Percentiles rank a stretch among this genome's conserved stretches.
phyloP scores from a whole-genome alignment of 352 stramenopile genomes.

The Phytophthora hybrid region DNA sequence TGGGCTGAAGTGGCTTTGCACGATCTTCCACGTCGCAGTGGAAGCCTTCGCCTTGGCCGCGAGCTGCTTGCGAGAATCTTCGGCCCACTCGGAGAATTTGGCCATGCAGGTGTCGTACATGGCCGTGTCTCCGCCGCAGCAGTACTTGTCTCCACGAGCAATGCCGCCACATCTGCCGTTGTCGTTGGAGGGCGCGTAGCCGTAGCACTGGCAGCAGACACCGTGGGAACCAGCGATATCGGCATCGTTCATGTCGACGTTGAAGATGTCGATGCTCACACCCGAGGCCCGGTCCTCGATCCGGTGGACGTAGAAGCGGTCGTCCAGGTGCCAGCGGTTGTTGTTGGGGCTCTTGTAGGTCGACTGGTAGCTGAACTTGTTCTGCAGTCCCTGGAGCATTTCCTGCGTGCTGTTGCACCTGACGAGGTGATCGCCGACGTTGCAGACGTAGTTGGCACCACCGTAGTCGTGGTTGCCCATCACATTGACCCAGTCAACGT shows the following conservation, averaged over 20 bases:
- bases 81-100: conserved; percentile 20
- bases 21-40: conserved; percentile 15
- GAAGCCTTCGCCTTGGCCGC: conserved; percentile 3
- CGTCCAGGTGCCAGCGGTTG: not conserved
- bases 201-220: conserved; percentile 44
- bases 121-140: conserved; percentile 14
- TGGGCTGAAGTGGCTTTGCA: conserved; percentile 3
- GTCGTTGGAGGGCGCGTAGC: conserved; percentile 9
- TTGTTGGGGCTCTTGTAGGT: conserved; percentile 19
- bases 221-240: conserved; percentile 52
- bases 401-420: conserved; percentile 18
- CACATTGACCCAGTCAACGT: conserved; percentile 12
- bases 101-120: conserved; percentile 15
- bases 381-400: conserved; percentile 19
- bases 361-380: conserved; percentile 21
- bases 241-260: conserved; percentile 67
- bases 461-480: conserved; percentile 10
- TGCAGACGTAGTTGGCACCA: conserved; percentile 22
- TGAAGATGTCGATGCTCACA: conserved; percentile 66
- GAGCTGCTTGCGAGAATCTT: conserved; percentile 12
- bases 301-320: conserved; percentile 19
- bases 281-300: conserved; percentile 35
- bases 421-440: conserved; percentile 6
- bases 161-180: conserved; percentile 1
- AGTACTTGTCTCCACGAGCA: conserved; percentile 15